Percentiles rank a stretch among this genome's conserved stretches.
Conservation (phyloP, 352 stramenopile genomes). For the Phytophthora kernoviae region DNA sequence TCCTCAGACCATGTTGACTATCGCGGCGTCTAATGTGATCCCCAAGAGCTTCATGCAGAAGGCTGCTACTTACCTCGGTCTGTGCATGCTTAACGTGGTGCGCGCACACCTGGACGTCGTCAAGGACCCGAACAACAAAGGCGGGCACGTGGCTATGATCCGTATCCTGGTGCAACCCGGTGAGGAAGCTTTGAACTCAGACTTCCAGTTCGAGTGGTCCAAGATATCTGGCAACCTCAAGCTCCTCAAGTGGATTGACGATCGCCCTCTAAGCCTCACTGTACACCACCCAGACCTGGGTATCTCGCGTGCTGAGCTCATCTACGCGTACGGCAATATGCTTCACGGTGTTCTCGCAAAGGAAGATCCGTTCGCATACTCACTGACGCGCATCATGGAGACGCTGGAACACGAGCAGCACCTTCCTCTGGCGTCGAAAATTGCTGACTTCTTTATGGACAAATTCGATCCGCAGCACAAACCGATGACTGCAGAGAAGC, state of each 20-base stretch:
- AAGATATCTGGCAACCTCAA: constrained; percentile 91
- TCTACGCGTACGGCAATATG: constrained; percentile 95
- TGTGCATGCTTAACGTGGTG: constrained; percentile 95
- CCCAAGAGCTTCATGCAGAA: constrained; percentile 85
- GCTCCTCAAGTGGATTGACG: constrained; percentile 87
- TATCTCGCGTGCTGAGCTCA: constrained; percentile 93
- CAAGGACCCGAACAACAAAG: constrained; percentile 75
- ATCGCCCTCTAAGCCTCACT: constrained; percentile 77
- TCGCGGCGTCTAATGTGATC: constrained; percentile 84
- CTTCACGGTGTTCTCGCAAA: constrained; percentile 95
- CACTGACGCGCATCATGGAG: constrained; percentile 93
- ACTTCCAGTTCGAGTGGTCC: constrained; percentile 76
- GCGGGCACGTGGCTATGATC: constrained; percentile 77
- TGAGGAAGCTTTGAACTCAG: constrained; percentile 46
- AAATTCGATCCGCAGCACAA: constrained; percentile 72
- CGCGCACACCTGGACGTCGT: constrained; percentile 96
- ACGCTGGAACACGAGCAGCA: constrained; percentile 92
- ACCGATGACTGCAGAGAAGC: constrained; percentile 46
- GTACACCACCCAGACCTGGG: constrained; percentile 91
- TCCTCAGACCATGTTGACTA: constrained; percentile 86
- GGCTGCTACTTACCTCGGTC: constrained; percentile 86
- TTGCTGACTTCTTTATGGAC: constrained; percentile 96
- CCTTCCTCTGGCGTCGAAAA: constrained; percentile 88
- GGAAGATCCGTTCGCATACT: constrained; percentile 94
- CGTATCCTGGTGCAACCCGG: constrained; percentile 82